Percentiles rank a stretch among this genome's conserved stretches.
phyloP scores from a whole-genome alignment of 495 filamentous ascomycete genomes.

The Lindgomyces ingoldianus region DNA sequence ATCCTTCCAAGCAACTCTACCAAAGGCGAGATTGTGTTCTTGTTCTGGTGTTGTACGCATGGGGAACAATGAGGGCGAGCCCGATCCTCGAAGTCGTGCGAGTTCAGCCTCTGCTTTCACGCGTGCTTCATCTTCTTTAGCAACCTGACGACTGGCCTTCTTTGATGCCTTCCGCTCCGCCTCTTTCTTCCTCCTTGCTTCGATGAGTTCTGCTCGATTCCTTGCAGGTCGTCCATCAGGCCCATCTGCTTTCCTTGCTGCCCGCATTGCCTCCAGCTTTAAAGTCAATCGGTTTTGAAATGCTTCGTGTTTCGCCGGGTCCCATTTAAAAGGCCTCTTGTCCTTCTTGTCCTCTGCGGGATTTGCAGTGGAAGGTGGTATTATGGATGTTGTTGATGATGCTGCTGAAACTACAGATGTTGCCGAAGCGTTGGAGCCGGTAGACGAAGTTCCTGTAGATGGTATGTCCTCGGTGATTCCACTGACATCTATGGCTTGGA shows the following conservation, averaged over 20 bases:
- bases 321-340: slow-evolving; percentile 49
- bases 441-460: slow-evolving; percentile 27
- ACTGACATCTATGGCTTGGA: slow-evolving; percentile 41
- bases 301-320: slow-evolving; percentile 55
- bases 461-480: slow-evolving; percentile 38
- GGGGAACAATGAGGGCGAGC: slow-evolving; percentile 31
- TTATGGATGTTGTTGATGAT: slow-evolving; percentile 22
- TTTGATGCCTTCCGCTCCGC: slow-evolving; percentile 82
- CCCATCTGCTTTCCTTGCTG: slow-evolving; percentile 78
- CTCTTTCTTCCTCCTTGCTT: slow-evolving; percentile 82
- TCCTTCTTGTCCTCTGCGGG: slow-evolving; percentile 44
- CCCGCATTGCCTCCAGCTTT: slow-evolving; percentile 78
- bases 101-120: slow-evolving; percentile 64
- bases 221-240: slow-evolving; percentile 74
- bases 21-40: slow-evolving; percentile 76
- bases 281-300: slow-evolving; percentile 74
- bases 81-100: slow-evolving; percentile 40
- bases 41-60: slow-evolving; percentile 47
- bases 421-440: slow-evolving; percentile 42
- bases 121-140: slow-evolving; percentile 72
- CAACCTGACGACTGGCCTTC: slow-evolving; percentile 71
- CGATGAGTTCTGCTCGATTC: slow-evolving; percentile 85
- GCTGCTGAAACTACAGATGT: slow-evolving; percentile 38
- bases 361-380: slow-evolving; percentile 48
- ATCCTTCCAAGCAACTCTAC: slow-evolving; percentile 81